These are phyloP conservation scores for Bidens hawaiensis DNA, from an alignment of 140 eudicot species.

Conservation along the genomic window DNA sequence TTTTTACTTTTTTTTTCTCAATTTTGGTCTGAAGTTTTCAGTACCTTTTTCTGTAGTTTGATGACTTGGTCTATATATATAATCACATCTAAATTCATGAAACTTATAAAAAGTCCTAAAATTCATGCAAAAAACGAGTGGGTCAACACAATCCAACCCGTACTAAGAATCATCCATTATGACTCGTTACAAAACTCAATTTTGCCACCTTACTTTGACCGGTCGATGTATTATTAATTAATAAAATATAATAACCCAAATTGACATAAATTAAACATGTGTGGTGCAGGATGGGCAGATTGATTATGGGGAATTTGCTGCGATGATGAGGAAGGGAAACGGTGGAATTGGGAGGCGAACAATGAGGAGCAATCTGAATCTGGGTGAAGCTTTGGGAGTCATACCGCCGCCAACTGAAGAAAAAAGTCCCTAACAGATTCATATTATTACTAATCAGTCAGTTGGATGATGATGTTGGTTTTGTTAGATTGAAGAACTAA, in stretches of 20 bases:
- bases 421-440: conserved; percentile 6
- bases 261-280: neutral
- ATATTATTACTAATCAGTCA: conserved; percentile 13
- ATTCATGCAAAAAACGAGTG: neutral
- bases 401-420: conserved; percentile 11
- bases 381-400: conserved; percentile 68
- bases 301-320: conserved; percentile 91
- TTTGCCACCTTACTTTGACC: neutral
- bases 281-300: conserved; percentile 87
- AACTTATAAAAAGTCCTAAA: neutral
- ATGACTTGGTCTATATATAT: neutral
- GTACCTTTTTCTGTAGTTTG: neutral
- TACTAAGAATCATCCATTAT: neutral
- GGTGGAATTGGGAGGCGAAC: conserved; percentile 89
- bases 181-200: neutral
- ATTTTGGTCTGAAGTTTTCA: neutral
- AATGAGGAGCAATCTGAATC: conserved; percentile 55
- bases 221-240: neutral
- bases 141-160: neutral
- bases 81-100: neutral
- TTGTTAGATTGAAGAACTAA: conserved; percentile 22
- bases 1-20: too few relatives aligned
- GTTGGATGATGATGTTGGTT: conserved; percentile 10
- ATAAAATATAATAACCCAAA: neutral
- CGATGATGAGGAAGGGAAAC: conserved; percentile 95